Conservation (phyloP, 768 basidiomycete species). For the Boletus sp. region DNA sequence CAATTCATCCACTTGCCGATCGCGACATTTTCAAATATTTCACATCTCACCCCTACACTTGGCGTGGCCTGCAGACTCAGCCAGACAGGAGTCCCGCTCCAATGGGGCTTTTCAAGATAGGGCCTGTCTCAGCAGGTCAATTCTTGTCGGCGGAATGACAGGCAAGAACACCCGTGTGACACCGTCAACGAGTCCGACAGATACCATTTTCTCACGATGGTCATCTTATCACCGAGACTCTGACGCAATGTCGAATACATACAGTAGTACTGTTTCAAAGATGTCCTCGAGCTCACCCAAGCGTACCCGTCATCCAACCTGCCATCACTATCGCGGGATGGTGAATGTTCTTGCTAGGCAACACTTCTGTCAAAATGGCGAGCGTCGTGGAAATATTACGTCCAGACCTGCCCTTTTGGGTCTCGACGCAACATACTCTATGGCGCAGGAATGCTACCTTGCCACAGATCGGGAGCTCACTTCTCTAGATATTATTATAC, state of each 20-base stretch:
- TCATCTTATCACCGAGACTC: too few species aligned
- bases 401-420: background rate
- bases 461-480: too few species aligned
- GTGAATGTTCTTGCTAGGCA: background rate
- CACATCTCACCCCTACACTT: slow-evolving; percentile 3
- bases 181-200: background rate
- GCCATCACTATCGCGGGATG: too few species aligned
- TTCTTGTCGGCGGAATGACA: too few species aligned
- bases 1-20: slow-evolving; percentile 32
- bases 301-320: too few species aligned
- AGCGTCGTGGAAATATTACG: background rate
- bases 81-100: background rate
- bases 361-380: background rate
- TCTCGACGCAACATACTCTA: background rate
- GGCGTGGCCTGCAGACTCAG: background rate
- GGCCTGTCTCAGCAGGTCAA: too few species aligned
- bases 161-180: background rate
- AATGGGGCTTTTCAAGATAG: too few species aligned
- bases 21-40: slow-evolving; percentile 25
- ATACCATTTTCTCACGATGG: too few species aligned
- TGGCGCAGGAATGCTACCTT: too few species aligned
- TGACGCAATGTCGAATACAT: too few species aligned
- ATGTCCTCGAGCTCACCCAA: background rate
- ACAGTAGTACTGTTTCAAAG: background rate
- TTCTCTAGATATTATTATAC: slow-evolving; percentile 5